These are phyloP conservation scores for Saccharomycopsis crataegensis DNA, from an alignment of 1,139 yeast species.

Conservation along the genomic window DNA sequence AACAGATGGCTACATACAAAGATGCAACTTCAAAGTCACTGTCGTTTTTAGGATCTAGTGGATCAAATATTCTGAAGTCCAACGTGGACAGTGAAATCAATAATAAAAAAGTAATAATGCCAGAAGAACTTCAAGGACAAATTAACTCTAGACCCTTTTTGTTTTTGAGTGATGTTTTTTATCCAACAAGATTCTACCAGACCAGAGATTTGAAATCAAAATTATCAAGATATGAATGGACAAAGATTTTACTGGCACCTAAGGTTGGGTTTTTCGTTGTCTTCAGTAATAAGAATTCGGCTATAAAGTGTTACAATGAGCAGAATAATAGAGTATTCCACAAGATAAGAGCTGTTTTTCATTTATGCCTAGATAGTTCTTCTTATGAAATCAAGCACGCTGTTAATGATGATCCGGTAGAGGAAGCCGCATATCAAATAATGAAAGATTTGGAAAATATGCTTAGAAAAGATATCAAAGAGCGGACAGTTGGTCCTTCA, in stretches of 20 bases:
- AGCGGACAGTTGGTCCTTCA: slow-evolving; percentile 65
- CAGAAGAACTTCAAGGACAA: background rate
- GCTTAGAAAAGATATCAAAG: slow-evolving; percentile 66
- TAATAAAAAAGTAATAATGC: background rate
- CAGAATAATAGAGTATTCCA: slow-evolving; percentile 54
- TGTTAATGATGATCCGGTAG: slow-evolving; percentile 26
- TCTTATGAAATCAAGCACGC: slow-evolving; percentile 17
- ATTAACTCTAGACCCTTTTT: slow-evolving; percentile 44
- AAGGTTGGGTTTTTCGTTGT: slow-evolving; percentile 60
- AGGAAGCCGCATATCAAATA: slow-evolving; percentile 54
- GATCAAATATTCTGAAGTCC: background rate
- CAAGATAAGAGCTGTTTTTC: slow-evolving; percentile 17
- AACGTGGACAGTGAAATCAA: background rate
- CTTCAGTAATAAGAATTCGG: slow-evolving; percentile 57
- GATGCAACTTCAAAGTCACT: background rate
- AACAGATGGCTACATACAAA: background rate
- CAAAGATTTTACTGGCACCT: slow-evolving; percentile 52
- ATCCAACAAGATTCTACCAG: slow-evolving; percentile 33
- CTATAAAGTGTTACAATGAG: slow-evolving; percentile 54
- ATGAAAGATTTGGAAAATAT: slow-evolving; percentile 58
- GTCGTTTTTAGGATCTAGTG: background rate
- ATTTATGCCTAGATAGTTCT: slow-evolving; percentile 14
- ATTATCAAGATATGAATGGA: slow-evolving; percentile 45
- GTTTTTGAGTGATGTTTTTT: slow-evolving; percentile 34
- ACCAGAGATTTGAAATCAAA: slow-evolving; percentile 8